Evolutionary conservation across 2,329 filamentous ascomycete species (phyloP).

Genomic region (Pseudocercospora macadamiae): DNA sequence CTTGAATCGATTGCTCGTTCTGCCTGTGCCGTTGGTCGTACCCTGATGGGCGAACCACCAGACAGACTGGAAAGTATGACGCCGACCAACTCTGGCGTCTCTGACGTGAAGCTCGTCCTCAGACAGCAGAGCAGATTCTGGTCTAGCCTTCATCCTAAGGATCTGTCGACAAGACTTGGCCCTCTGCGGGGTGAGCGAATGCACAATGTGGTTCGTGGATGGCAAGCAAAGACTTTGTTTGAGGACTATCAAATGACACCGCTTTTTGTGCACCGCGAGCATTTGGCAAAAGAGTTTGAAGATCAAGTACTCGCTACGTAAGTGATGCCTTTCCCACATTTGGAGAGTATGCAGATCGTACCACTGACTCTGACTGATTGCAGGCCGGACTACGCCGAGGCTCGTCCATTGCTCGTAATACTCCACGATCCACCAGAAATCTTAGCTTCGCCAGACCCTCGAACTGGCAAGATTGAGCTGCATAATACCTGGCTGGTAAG

Average conservation of each 20-base stretch:
- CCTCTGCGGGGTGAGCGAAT: slow-evolving; percentile 61
- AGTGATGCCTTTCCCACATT: slow-evolving; percentile 13
- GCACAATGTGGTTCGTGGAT: slow-evolving; percentile 77
- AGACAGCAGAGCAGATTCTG: slow-evolving; percentile 70
- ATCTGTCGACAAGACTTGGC: slow-evolving; percentile 39
- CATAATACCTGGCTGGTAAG: slow-evolving; percentile 89
- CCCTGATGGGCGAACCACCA: slow-evolving; percentile 93
- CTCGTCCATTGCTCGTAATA: slow-evolving; percentile 75
- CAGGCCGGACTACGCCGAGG: slow-evolving; percentile 66
- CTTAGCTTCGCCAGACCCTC: slow-evolving; percentile 46
- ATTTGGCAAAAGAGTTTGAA: slow-evolving; percentile 38
- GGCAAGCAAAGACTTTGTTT: slow-evolving; percentile 72
- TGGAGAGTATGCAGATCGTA: too few species aligned
- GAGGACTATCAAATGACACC: slow-evolving; percentile 77
- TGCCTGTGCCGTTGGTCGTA: slow-evolving; percentile 85
- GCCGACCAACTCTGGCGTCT: slow-evolving; percentile 56
- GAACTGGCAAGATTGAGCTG: slow-evolving; percentile 71
- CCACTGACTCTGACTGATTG: slow-evolving; percentile 25
- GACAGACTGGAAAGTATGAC: slow-evolving; percentile 56
- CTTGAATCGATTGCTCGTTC: slow-evolving; percentile 89
- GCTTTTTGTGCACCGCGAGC: slow-evolving; percentile 75
- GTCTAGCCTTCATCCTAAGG: slow-evolving; percentile 80
- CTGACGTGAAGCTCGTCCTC: slow-evolving; percentile 61
- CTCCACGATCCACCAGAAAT: slow-evolving; percentile 71
- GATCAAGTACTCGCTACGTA: slow-evolving; percentile 38